Evolutionary conservation across 2,329 filamentous ascomycete genomes (phyloP), one percentile per base, ranked within the genome.

Genomic region (Hirsutella minnesotensis): DNA sequence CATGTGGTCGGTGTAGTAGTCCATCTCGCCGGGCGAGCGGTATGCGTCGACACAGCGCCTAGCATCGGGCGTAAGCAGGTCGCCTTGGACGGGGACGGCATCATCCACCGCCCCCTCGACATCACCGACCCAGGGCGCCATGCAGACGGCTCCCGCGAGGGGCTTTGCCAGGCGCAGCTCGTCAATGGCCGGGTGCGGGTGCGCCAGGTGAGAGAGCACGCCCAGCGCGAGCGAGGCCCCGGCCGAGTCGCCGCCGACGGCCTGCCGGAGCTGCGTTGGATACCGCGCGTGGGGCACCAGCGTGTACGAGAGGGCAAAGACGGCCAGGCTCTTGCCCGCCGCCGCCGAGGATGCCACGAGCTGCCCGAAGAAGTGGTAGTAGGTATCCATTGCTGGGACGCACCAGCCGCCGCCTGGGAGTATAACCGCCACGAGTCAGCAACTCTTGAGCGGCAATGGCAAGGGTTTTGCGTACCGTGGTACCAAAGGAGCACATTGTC

Each of bases 401-500:
- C 27, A 29, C 8, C 8, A 29, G 27, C 27, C 27, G 13, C 27
- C 27, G 27, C 27, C 27, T 29, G 27, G 8, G 8, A 51, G 49
- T n/a, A n/a, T n/a, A n/a, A n/a, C n/a, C n/a, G 10, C 41, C 38
- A 16, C 3, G 16, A 16, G 29, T 29, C 27, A 29, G 27, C 27
- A 29, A 44, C 31, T 39, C n/a, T 20, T 37, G 9, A 9, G 3
- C 27, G 18, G 15, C 9, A 5, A 22, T 24, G 5, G 10, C 27
- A 15, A 16, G 10, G 19, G 47, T 20, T n/a, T n/a, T n/a, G n/a
- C 27, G 13, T 44, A 52, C 51, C 51, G 16, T 53, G 51, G 40
- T 47, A 53, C 51, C 51, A 53, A 21, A 53, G 47, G 13, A 53
- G 36, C 3, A 53, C 51, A 5, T 50, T 47, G 20, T 46, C 44